phyloP scores from a whole-genome alignment of 2,329 filamentous ascomycete species.

The Triangularia setosa region DNA sequence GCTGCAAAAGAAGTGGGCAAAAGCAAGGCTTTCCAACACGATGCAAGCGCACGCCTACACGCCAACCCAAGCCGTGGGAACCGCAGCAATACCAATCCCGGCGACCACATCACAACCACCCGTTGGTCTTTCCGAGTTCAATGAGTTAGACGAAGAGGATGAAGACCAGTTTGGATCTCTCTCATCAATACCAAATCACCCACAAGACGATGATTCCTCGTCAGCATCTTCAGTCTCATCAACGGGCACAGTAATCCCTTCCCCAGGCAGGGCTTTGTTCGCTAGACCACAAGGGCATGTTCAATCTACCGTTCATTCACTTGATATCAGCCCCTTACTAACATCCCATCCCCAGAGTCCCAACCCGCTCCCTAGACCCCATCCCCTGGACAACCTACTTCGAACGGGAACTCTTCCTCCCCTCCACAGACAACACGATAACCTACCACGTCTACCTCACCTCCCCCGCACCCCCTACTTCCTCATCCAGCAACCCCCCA shows the following conservation, averaged over 20 bases:
- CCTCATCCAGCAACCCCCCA: not conserved
- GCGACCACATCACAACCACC: not conserved
- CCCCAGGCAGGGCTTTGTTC: slow-evolving; percentile 68
- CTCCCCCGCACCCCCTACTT: slow-evolving; percentile 52
- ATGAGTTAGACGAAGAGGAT: slow-evolving; percentile 35
- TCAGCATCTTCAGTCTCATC: slow-evolving; percentile 86
- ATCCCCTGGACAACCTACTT: slow-evolving; percentile 90
- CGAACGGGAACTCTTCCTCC: slow-evolving; percentile 76
- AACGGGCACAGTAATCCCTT: slow-evolving; percentile 84
- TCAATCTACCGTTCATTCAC: slow-evolving; percentile 11
- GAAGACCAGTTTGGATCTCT: slow-evolving; percentile 24
- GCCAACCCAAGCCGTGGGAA: not conserved
- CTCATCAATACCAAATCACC: slow-evolving; percentile 34
- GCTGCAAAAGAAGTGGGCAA: slow-evolving; percentile 33
- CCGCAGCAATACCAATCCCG: not conserved
- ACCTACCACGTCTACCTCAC: slow-evolving; percentile 84
- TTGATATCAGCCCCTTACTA: slow-evolving; percentile 6
- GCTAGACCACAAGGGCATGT: slow-evolving; percentile 65
- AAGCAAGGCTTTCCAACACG: slow-evolving; percentile 24
- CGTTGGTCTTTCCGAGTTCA: slow-evolving; percentile 17
- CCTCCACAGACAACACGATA: slow-evolving; percentile 41
- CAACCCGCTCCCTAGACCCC: slow-evolving; percentile 56
- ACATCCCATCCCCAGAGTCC: slow-evolving; percentile 36
- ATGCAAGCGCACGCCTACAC: slow-evolving; percentile 12
- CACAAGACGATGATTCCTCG: slow-evolving; percentile 64